Conservation (phyloP, 768 basidiomycete species). For the Pleurotus sapidus region DNA sequence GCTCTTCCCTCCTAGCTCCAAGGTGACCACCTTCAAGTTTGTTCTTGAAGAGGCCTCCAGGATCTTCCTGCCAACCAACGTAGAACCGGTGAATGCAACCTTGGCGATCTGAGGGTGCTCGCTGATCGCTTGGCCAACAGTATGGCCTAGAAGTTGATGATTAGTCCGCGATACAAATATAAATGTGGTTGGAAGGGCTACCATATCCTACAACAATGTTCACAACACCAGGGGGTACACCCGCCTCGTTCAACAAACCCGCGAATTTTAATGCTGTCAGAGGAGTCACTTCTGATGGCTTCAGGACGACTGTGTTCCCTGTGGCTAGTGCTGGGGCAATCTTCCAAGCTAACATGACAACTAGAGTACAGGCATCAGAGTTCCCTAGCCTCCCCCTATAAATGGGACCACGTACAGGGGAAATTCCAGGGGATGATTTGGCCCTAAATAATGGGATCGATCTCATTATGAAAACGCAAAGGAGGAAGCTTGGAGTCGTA, state of each 20-base stretch:
- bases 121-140: constrained; percentile 65
- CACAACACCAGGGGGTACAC: constrained; percentile 74
- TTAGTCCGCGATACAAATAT: not conserved
- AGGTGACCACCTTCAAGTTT: constrained; percentile 74
- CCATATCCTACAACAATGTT: constrained; percentile 73
- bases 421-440: constrained; percentile 63
- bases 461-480: too few species aligned
- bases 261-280: constrained; percentile 54
- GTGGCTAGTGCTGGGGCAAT: constrained; percentile 73
- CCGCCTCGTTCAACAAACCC: constrained; percentile 61
- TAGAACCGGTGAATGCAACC: constrained; percentile 78
- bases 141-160: constrained; percentile 25
- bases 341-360: constrained; percentile 67
- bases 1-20: constrained; percentile 72
- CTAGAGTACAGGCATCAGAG: constrained; percentile 15
- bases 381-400: not conserved
- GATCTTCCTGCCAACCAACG: constrained; percentile 66
- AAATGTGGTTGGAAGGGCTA: not conserved
- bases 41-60: constrained; percentile 67
- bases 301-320: constrained; percentile 72
- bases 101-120: constrained; percentile 66
- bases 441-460: constrained; percentile 16
- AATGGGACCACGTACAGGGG: constrained; percentile 17
- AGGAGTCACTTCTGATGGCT: constrained; percentile 78
- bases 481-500: constrained; percentile 10